Percentiles rank a stretch among this genome's conserved stretches.
phyloP scores from a whole-genome alignment of 768 basidiomycete genomes.

The Hygrocybe coccinea region DNA sequence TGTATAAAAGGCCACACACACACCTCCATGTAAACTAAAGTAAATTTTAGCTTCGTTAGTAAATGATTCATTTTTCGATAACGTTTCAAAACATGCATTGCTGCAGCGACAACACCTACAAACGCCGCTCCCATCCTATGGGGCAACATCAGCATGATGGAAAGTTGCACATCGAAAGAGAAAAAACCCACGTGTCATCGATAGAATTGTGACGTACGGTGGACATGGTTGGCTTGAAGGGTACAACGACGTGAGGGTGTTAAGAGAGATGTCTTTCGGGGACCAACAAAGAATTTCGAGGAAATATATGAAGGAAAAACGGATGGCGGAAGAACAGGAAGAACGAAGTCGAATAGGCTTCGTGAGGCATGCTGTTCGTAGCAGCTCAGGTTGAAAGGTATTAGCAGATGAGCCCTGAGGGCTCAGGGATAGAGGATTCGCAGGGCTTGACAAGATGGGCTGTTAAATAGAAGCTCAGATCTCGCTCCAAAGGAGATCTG shows the following conservation, averaged over 20 bases:
- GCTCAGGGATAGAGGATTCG: not conserved
- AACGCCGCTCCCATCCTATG: conserved; percentile 43
- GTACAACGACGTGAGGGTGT: not conserved
- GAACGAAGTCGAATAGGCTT: not conserved
- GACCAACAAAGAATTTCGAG: not conserved
- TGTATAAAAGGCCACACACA: not conserved
- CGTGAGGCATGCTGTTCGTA: not conserved
- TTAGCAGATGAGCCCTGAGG: not conserved
- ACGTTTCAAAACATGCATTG: conserved; percentile 7
- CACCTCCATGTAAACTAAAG: conserved; percentile 11
- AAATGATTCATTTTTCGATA: not conserved
- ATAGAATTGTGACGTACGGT: not conserved
- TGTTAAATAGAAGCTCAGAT: not conserved
- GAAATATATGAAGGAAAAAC: not conserved
- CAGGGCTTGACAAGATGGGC: not conserved
- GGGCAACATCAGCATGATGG: not conserved
- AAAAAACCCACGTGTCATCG: conserved; percentile 1
- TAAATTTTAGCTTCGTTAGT: not conserved
- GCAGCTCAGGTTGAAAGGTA: not conserved
- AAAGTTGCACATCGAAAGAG: not conserved
- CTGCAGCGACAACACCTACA: conserved; percentile 36
- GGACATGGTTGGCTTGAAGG: not conserved
- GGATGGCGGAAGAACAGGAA: not conserved
- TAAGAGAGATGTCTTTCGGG: not conserved
- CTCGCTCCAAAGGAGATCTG: not conserved